These are phyloP conservation scores for Lipomyces oligophaga DNA, from an alignment of 805 yeast species.

Conservation along the genomic window DNA sequence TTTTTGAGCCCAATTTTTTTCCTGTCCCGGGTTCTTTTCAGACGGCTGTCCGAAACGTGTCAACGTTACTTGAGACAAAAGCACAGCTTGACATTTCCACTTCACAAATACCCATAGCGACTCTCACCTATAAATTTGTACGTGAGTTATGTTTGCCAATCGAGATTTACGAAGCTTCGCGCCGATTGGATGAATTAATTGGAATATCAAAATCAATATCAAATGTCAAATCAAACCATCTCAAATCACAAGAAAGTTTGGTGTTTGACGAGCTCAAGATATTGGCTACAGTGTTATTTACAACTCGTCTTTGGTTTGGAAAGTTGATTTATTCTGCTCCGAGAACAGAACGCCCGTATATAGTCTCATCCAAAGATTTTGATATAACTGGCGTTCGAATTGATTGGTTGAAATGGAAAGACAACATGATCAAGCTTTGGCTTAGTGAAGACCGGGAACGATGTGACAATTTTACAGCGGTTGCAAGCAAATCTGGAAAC, in stretches of 20 bases:
- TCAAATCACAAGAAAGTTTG: background rate
- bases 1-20: constrained; percentile 16
- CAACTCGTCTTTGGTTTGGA: constrained; percentile 28
- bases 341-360: too few relatives aligned
- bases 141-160: constrained; percentile 21
- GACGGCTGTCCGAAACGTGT: background rate
- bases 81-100: too few relatives aligned
- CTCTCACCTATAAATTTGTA: constrained; percentile 10
- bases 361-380: too few relatives aligned
- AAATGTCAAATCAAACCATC: too few relatives aligned
- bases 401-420: constrained; percentile 26
- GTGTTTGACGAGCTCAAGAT: constrained; percentile 22
- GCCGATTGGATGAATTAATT: too few relatives aligned
- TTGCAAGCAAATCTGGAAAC: constrained; percentile 7
- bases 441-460: constrained; percentile 7
- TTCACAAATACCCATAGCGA: too few relatives aligned
- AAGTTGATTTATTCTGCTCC: too few relatives aligned
- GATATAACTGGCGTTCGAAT: constrained; percentile 17
- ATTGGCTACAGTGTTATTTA: constrained; percentile 17
- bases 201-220: too few relatives aligned
- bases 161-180: constrained; percentile 19
- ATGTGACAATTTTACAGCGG: constrained; percentile 3
- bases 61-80: too few relatives aligned
- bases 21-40: constrained; percentile 21
- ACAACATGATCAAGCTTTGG: constrained; percentile 1